Evolutionary conservation across 2,329 filamentous ascomycete genomes (phyloP), one percentile per base, ranked within the genome.

Genomic region (Coniochaeta ligniaria): DNA sequence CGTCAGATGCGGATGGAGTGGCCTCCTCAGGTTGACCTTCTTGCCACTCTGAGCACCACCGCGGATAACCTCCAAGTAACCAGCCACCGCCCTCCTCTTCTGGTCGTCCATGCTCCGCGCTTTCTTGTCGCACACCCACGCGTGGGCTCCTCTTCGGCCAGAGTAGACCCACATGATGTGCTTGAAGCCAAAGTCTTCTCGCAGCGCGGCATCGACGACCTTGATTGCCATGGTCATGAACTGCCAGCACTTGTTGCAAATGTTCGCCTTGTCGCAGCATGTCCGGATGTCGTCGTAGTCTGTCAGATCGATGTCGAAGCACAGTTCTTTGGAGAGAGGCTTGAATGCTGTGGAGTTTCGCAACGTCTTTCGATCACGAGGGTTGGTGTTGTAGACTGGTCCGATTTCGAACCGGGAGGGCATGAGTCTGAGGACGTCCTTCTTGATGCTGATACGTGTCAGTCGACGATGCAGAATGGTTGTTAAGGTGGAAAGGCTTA

Each of bases 141-240:
- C 95, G 86, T 99, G 95, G 33, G 91, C 93, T 78, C 95, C 95
- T 82, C 95, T 86, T 74, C 95, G 89, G 67, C 95, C 95, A 0
- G 95, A 99, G 75, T 99, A 99, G 7, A 99, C 93, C 95, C 95
- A 99, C 74, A 99, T 83, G 70, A 99, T 94, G 75, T 99, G 94
- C 71, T 90, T 87, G 76, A 97, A 99, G 54, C 93, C 95, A 76
- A 99, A 97, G 74, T 99, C 95, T 22, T 98, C 92, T 59, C 92
- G 83, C 67, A 99, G 75, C 0, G 93, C 92, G 14, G 85, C 82
- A 72, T 98, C 94, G 14, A 98, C 82, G 17, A 97, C 92, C 72
- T 96, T 95, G 72, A 99, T 94, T 8, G 95, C 91, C 92, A 99
- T 98, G 26, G 91, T 96, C 68, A 96, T 96, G 74, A 98, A 99